Base-by-base conservation (phyloP, 2,329 filamentous ascomycete genomes). In the Grosmannia penicillata region DNA sequence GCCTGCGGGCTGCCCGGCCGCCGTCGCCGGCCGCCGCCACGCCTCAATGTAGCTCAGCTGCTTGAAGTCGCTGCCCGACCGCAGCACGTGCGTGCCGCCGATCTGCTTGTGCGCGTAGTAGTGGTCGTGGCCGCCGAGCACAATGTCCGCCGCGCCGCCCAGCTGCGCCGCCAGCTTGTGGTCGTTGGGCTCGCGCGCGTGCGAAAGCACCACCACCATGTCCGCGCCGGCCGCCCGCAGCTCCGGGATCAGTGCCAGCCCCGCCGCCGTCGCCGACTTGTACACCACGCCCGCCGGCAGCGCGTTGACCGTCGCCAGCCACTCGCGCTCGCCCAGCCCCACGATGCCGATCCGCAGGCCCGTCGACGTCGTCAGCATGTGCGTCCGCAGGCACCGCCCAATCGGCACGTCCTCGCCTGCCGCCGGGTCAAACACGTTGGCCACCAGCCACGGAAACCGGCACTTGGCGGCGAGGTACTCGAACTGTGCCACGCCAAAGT, bases 11-110 rank as follows among this genome's bases (percentile, higher is more conserved):
- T 13, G 32, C 40, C 9, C 53, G 45, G 15, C 52, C 49, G 51
- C 62, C 49, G 56, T 63, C 23, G 59, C 55, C 1, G 54, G 41
- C 45, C 69, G 74, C 18, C 73, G 67, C 48, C 82, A 72, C 2
- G 75, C 81, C 55, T 93, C 83, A 37, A 95, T 70, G 52, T 93
- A 93, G 53, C 82, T 91, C 25, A 94, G 63, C 54, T 95, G 82
- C 59, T 91, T 93, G 60, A 94, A 95, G 55, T 95, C 87, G 15
- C 78, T 84, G 1, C 87, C 86, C 0, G 83, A 93, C 2, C 87
- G 74, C n/a, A 95, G 63, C 3, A 93, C 73, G 50, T 94, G 86
- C 0, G 75, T 82, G 8, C 78, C 79, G 43, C 87, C 86, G 55
- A 91, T 70, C 39, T 86, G 52, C 39, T 68, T 72, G 57, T 94